Conservation (phyloP, 2,329 filamentous ascomycete species). For the Sclerotiophoma versabilis region DNA sequence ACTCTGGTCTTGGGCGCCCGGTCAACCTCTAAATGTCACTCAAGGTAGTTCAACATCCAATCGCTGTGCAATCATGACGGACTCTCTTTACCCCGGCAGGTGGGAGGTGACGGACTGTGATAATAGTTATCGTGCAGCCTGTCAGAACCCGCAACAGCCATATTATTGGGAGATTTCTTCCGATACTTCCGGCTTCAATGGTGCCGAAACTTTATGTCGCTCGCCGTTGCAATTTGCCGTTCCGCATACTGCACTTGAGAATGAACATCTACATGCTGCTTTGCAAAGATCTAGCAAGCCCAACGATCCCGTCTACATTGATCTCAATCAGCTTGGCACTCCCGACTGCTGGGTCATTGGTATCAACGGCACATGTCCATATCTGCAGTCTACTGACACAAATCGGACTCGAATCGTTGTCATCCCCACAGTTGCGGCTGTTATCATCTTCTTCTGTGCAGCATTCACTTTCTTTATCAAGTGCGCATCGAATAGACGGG, state of each 20-base stretch:
- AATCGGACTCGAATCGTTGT: constrained; percentile 59
- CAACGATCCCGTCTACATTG: constrained; percentile 58
- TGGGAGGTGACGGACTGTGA: constrained; percentile 67
- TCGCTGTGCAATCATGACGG: constrained; percentile 65
- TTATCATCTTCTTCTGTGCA: constrained; percentile 68
- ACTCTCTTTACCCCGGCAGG: constrained; percentile 55
- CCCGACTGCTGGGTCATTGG: constrained; percentile 67
- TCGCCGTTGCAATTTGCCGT: constrained; percentile 60
- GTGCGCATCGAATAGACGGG: constrained; percentile 66
- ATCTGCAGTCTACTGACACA: constrained; percentile 54
- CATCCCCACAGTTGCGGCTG: constrained; percentile 67
- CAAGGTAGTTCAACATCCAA: constrained; percentile 32
- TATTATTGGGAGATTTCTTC: constrained; percentile 65
- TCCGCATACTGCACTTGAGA: constrained; percentile 69
- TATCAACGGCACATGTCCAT: constrained; percentile 65
- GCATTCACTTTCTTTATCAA: constrained; percentile 69
- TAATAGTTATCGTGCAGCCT: constrained; percentile 60
- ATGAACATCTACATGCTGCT: constrained; percentile 60
- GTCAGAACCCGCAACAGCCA: constrained; percentile 61
- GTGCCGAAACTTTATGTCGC: constrained; percentile 57
- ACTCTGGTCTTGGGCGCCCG: constrained; percentile 67
- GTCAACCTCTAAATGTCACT: constrained; percentile 61
- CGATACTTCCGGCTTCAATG: constrained; percentile 53
- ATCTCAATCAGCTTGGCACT: constrained; percentile 67
- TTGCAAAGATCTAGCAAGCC: constrained; percentile 20